Conservation (phyloP, 225 moss, liverwort and hornwort species). For the Neckera pumila region DNA sequence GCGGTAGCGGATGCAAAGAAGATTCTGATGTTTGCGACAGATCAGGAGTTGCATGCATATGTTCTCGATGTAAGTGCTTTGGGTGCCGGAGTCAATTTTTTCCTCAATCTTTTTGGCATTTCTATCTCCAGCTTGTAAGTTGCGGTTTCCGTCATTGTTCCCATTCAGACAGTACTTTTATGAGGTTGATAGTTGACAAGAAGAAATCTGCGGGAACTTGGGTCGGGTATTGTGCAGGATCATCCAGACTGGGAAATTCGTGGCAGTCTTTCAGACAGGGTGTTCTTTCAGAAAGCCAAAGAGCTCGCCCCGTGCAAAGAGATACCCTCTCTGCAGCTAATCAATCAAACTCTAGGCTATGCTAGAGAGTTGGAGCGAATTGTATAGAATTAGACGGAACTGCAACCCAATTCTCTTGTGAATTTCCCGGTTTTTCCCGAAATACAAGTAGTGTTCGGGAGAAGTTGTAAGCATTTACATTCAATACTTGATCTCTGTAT, state of each 20-base stretch:
- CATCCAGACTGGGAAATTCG: conserved; percentile 86
- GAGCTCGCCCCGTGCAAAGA: conserved; percentile 74
- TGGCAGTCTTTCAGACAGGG: conserved; percentile 41
- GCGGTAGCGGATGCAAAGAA: conserved; percentile 68
- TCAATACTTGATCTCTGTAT: neutral
- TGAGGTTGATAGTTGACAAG: neutral
- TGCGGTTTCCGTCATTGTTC: neutral
- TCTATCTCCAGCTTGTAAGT: neutral
- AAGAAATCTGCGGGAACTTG: neutral
- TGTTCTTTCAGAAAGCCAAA: conserved; percentile 73
- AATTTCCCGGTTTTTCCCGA: neutral
- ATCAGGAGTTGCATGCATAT: conserved; percentile 61
- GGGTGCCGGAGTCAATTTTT: neutral
- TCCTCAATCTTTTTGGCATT: neutral
- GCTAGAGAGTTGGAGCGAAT: conserved; percentile 87
- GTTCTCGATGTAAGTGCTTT: conserved; percentile 40
- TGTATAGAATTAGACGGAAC: conserved; percentile 22
- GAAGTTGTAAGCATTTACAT: neutral
- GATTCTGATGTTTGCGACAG: conserved; percentile 65
- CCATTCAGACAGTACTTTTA: neutral
- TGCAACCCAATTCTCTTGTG: neutral
- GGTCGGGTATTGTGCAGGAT: conserved; percentile 31
- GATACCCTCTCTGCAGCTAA: conserved; percentile 77
- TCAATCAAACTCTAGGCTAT: conserved; percentile 87
- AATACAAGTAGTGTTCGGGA: neutral